phyloP scores from a whole-genome alignment of 768 basidiomycete species.

The Termitomyces sp. region DNA sequence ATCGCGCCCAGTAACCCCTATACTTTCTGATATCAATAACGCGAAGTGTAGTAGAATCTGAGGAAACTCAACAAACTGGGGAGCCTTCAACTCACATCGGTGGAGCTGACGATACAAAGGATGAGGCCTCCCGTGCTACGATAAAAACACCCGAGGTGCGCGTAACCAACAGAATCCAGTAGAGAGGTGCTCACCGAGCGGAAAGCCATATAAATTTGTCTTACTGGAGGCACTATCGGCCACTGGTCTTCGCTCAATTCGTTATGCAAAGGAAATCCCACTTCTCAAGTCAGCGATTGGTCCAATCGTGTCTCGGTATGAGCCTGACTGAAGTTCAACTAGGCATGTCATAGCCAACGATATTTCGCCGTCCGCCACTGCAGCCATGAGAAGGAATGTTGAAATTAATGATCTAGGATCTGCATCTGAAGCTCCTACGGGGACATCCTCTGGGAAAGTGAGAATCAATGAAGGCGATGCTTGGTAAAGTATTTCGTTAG shows the following conservation, averaged over 20 bases:
- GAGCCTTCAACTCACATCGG: constrained; percentile 1
- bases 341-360: constrained; percentile 97
- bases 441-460: constrained; percentile 46
- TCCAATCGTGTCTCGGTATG: not conserved
- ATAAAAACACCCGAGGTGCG: constrained; percentile 16
- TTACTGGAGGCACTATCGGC: constrained; percentile 94
- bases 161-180: not conserved
- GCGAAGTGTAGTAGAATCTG: constrained; percentile 9
- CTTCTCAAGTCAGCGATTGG: constrained; percentile 63
- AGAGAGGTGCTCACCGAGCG: not conserved
- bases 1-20: not conserved
- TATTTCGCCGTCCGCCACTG: constrained; percentile 75
- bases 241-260: constrained; percentile 91
- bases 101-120: not conserved
- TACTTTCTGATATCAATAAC: not conserved
- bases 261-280: constrained; percentile 97
- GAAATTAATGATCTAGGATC: constrained; percentile 69
- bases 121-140: not conserved
- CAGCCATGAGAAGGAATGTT: constrained; percentile 84
- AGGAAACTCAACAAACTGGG: not conserved
- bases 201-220: constrained; percentile 57
- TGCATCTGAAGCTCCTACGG: constrained; percentile 11
- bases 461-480: constrained; percentile 92
- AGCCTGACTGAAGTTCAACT: constrained; percentile 5
- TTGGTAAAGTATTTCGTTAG: constrained; percentile 51